phyloP scores from a whole-genome alignment of 371 early-diverging fungal genomes.

The Mortierella polycephala region DNA sequence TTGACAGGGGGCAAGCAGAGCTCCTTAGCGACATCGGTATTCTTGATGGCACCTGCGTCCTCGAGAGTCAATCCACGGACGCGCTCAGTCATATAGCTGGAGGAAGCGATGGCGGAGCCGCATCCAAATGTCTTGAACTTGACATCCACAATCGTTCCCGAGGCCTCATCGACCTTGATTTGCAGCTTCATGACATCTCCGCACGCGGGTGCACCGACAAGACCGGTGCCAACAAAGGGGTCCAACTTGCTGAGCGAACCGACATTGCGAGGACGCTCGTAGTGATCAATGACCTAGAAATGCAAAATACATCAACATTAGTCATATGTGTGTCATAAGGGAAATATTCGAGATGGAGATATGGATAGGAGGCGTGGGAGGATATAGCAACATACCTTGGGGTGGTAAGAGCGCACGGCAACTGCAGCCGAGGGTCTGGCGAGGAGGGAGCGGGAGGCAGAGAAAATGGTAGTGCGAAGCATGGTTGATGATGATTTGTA shows the following conservation, averaged over 20 bases:
- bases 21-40: slow-evolving; percentile 98
- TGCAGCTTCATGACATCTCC: slow-evolving; percentile 99
- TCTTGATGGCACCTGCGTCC: slow-evolving; percentile 93
- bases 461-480: slow-evolving; percentile 41
- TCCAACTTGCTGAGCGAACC: slow-evolving; percentile 92
- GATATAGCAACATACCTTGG: slow-evolving; percentile 62
- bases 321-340: slow-evolving; percentile 8
- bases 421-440: slow-evolving; percentile 55
- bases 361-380: not conserved
- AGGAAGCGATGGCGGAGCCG: slow-evolving; percentile 98
- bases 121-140: slow-evolving; percentile 99
- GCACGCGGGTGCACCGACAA: slow-evolving; percentile 99
- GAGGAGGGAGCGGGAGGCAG: slow-evolving; percentile 44
- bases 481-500: slow-evolving; percentile 11
- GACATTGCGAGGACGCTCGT: slow-evolving; percentile 97
- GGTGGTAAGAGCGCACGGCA: slow-evolving; percentile 71
- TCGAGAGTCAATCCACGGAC: slow-evolving; percentile 93
- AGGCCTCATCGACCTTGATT: slow-evolving; percentile 92
- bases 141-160: slow-evolving; percentile 94
- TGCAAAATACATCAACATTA: not conserved
- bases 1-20: slow-evolving; percentile 98
- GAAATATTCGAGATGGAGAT: not conserved
- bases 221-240: slow-evolving; percentile 94
- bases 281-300: slow-evolving; percentile 89
- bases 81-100: slow-evolving; percentile 93